Base-by-base conservation (phyloP, 176 grass and related monocot genomes). In the Elymus sibiricus region DNA sequence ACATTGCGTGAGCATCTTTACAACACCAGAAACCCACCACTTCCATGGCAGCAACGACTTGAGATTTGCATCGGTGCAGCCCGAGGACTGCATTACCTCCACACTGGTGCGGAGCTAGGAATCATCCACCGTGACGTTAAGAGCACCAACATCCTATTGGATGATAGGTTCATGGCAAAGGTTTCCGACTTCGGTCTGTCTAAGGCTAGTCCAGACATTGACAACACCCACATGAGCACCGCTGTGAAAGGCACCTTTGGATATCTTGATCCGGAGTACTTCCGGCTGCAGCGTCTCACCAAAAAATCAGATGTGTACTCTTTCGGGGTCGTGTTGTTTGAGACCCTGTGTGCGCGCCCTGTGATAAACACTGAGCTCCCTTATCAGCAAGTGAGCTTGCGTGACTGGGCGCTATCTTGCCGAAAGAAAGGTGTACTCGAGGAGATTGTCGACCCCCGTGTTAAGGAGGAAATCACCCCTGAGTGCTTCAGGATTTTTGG, bases 271-370 rank as follows among this genome's bases (percentile, higher is more conserved):
- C 90, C 77, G 1, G 86, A 88, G 21, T 91, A 91, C 78, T 91
- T 88, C 13, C 64, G 78, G 24, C 21, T 31, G 62, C 62, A 76
- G 37, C 76, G 35, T 5, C 81, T 91, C 13, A 87, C 85, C 15
- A 43, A 82, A 8, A 88, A 88, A 77, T 91, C 86, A 42, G 90
- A 91, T n/a, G 85, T 91, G 1, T 91, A 82, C n/a, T 82, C 90
- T 0, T 88, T 91, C 7, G 64, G 78, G 8, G 82, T 91, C 3
- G 77, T 83, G 53, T 37, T 90, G 67, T 90, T 90, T 56, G 89
- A 83, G 39, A 31, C 79, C 9, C 64, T 90, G 0, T 88, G 82
- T 13, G 86, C 82, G 1, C 70, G 82, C 15, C 64, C 82, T 5
- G 78, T 29, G n/a, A 22, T 85, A 13, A 77, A 82, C n/a, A 64